phyloP scores from a whole-genome alignment of 73 alveolate genomes.

The Tetrahymena thermophila region DNA sequence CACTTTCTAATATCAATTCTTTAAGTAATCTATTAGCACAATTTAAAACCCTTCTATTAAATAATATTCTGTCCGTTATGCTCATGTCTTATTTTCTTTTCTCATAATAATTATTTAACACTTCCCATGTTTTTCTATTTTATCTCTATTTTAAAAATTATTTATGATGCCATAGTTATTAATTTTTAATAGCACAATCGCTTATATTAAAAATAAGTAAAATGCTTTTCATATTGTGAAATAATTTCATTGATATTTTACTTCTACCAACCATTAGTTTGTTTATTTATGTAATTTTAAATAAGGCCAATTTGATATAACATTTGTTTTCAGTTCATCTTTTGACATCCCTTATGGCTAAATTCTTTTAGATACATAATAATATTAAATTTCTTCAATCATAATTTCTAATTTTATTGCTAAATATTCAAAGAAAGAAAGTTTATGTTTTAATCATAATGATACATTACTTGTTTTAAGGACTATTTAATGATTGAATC shows the following conservation, averaged over 20 bases:
- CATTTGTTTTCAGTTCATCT: not conserved
- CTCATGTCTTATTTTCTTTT: not conserved
- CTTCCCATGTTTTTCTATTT: not conserved
- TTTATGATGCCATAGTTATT: no score
- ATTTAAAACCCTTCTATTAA: not conserved
- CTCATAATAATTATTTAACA: not conserved
- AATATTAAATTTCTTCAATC: not conserved
- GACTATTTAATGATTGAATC: not conserved
- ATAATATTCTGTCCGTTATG: not conserved
- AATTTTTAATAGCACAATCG: no score
- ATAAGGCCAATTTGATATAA: not conserved
- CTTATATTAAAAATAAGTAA: no score
- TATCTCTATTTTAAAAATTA: not conserved
- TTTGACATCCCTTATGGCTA: not conserved
- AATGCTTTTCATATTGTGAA: not conserved
- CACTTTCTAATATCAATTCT: not conserved
- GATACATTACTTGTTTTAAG: not conserved
- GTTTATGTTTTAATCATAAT: not conserved
- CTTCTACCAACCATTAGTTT: not conserved
- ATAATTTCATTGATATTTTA: not conserved
- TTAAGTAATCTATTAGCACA: not conserved
- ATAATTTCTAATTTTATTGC: not conserved
- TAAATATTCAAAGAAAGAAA: not conserved
- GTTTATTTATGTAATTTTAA: not conserved
- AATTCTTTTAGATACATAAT: not conserved